These are phyloP conservation scores for Cryptococcus floricola DNA, from an alignment of 1,284 basidiomycete genomes.

Conservation along the genomic window DNA sequence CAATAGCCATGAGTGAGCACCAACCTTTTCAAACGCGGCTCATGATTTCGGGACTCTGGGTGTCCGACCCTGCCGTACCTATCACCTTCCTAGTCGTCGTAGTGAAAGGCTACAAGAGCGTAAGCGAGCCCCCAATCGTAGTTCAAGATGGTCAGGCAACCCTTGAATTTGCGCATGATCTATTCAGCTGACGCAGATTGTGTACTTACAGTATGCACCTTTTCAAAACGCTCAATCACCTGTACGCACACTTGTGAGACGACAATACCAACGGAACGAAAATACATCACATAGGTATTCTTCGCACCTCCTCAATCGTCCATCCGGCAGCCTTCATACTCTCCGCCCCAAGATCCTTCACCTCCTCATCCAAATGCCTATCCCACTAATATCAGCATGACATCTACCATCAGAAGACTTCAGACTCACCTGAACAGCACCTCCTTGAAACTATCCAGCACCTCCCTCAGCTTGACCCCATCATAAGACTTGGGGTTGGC, in stretches of 20 bases:
- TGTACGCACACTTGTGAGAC: background rate
- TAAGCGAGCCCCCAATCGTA: too few species aligned
- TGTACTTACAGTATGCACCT: too few species aligned
- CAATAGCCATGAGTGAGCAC: too few species aligned
- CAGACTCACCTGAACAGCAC: conserved; percentile 55
- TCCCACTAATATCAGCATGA: background rate
- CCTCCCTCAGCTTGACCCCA: conserved; percentile 57
- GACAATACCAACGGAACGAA: background rate
- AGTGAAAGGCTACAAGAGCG: too few species aligned
- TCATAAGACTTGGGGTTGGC: conserved; percentile 57
- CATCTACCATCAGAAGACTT: background rate
- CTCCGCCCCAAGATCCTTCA: conserved; percentile 58
- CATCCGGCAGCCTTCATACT: conserved; percentile 62
- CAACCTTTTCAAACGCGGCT: too few species aligned
- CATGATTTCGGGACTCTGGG: too few species aligned
- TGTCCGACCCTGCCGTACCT: too few species aligned
- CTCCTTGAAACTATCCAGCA: conserved; percentile 61
- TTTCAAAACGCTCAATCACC: background rate
- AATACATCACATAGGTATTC: conserved; percentile 51
- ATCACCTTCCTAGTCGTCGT: too few species aligned
- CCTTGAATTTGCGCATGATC: too few species aligned
- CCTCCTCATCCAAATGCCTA: conserved; percentile 64
- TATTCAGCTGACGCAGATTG: too few species aligned
- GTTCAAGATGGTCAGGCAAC: too few species aligned
- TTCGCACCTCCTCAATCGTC: conserved; percentile 59